Base-by-base conservation (phyloP, 2,329 filamentous ascomycete genomes). In the Neopestalotiopsis rosae region DNA sequence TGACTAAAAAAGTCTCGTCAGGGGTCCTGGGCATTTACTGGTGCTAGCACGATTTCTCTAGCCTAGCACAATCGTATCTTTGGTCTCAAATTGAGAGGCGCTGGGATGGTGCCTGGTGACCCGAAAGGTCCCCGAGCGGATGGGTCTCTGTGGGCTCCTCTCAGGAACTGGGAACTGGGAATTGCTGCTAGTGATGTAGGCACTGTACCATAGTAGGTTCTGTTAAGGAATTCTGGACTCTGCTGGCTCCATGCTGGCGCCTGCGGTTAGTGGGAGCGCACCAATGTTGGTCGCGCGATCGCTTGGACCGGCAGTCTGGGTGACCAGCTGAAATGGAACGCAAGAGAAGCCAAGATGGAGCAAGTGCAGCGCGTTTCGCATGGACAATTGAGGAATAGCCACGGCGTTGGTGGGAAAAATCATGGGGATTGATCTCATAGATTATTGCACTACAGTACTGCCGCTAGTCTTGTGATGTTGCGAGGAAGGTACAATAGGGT, bases 1-100 rank as follows among this genome's bases (percentile, higher is more conserved):
- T 38, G 32, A 40, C 59, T 62, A 62, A 62, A 40, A 28, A 38
- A 34, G 57, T 62, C 59, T 20, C 59, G n/a, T 20, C 59, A 34
- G 32, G 59, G 59, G 59, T 40, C 59, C 45, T 52, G 34, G 34
- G 34, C 34, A 38, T 38, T 38, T 38, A 28, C 24, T 28, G 24
- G 24, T 28, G 24, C 24, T 28, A 38, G 34, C 34, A 38, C 34
- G 34, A 38, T 38, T 38, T 38, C 34, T 38, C 34, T 38, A 38
- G 10, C 10, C 34, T 38, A 38, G 45, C 45, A 52, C 45, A 52
- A 52, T 52, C 45, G 45, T 52, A 52, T 52, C 45, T 52, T 52
- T 17, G 45, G 45, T 52, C 20, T 20, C 45, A 24, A 52, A 52
- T 52, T 62, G 59, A 34, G 10, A 5, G 34, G n/a, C 30, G 32